Base-by-base conservation (phyloP, 164 flowering plant species). In the Aristolochia contorta region DNA sequence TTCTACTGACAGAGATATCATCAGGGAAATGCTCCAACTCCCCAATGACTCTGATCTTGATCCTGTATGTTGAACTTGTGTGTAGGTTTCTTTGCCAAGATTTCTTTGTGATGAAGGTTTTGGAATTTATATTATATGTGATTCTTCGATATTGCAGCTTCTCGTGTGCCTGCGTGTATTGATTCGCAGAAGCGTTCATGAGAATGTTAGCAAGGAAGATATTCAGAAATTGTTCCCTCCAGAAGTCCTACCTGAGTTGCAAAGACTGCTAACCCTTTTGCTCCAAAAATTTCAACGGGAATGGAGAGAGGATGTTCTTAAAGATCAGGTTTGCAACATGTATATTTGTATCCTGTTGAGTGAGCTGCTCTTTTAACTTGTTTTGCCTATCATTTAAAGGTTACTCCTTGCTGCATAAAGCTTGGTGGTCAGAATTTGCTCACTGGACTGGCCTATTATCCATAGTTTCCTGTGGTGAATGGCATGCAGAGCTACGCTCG, bases 281-380 rank as follows among this genome's bases (percentile, higher is more conserved):
- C 73, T 88, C 56, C 96, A 84, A 50, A 86, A 88, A 71, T 88
- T 88, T 61, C 96, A 86, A 45, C 72, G 65, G 47, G 86, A 82
- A 62, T 88, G 92, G 92, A 76, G 74, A 30, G 80, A 79, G 19
- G 96, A 85, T 62, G 77, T 75, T 15, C 62, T 65, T 54, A 80
- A 78, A 55, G 84, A 87, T 43, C 78, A 79, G 88, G 94, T 86
- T 6, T 54, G 66, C 41, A 16, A 49, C 58, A 64, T 54, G 18
- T 14, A 8, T 2, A 15, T 46, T 20, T 19, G 46, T 16, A 16
- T 32, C 16, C 57, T 6, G 15, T 14, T 54, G 57, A 54, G 23
- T 6, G 22, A 4, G 12, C 22, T 13, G n/a, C 12, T 19, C 19
- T 20, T 59, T 14, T 23, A 25, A 48, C 52, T 16, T 6, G 1